phyloP scores from a whole-genome alignment of 1,284 basidiomycete genomes.

The Sporisorium reilianum region DNA sequence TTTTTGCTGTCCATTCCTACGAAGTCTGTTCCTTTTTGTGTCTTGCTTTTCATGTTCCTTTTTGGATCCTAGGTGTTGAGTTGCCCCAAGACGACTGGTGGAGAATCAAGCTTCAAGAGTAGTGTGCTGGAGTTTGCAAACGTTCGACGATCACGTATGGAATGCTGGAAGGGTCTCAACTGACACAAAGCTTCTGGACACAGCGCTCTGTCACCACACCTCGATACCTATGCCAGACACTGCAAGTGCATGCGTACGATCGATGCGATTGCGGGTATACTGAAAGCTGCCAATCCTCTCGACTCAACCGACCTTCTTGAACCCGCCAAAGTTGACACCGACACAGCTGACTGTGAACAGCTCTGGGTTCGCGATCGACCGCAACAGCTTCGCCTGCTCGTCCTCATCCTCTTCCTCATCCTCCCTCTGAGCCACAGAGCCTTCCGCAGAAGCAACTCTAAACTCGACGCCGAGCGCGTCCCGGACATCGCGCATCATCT shows the following conservation, averaged over 20 bases:
- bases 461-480: slow-evolving; percentile 80
- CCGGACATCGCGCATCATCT: slow-evolving; percentile 87
- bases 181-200: too few relatives aligned
- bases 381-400: slow-evolving; percentile 8
- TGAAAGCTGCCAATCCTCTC: neutral
- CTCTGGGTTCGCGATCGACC: slow-evolving; percentile 11
- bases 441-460: slow-evolving; percentile 70
- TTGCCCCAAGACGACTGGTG: too few relatives aligned
- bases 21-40: neutral
- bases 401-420: slow-evolving; percentile 29
- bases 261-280: too few relatives aligned
- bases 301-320: slow-evolving; percentile 49
- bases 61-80: too few relatives aligned
- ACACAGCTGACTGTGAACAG: slow-evolving; percentile 59
- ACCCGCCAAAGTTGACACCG: slow-evolving; percentile 63
- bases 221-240: too few relatives aligned
- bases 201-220: too few relatives aligned
- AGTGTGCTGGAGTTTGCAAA: too few relatives aligned
- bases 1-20: too few relatives aligned
- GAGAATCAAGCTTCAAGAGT: too few relatives aligned
- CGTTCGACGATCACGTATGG: too few relatives aligned
- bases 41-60: neutral
- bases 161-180: too few relatives aligned
- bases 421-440: slow-evolving; percentile 11
- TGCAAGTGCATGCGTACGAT: too few relatives aligned